These are phyloP conservation scores for Elongisporangium undulatum DNA, from an alignment of 352 stramenopile species.

Conservation along the genomic window DNA sequence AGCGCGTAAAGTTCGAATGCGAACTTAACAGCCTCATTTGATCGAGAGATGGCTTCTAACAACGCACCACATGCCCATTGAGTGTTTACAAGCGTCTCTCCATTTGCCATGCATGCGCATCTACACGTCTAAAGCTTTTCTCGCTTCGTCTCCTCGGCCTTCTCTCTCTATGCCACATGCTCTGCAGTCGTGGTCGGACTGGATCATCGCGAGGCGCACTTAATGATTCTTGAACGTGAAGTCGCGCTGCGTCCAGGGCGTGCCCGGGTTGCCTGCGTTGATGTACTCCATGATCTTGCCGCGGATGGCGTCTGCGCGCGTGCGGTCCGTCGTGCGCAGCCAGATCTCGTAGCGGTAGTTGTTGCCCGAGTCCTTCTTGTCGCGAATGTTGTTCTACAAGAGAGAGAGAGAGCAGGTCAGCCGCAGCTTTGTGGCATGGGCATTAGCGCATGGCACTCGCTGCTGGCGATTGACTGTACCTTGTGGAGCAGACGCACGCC, in stretches of 20 bases:
- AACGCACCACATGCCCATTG: neutral
- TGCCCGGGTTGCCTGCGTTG: conserved; percentile 48
- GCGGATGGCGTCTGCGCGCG: conserved; percentile 70
- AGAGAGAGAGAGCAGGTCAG: neutral
- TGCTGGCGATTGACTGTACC: conserved; percentile 31
- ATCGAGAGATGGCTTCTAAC: neutral
- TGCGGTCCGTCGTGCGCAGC: conserved; percentile 57
- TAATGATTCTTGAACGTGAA: conserved; percentile 86
- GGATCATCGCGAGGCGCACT: neutral
- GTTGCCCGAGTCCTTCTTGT: conserved; percentile 78
- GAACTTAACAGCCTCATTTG: neutral
- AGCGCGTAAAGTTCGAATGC: neutral
- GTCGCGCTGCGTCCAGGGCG: conserved; percentile 49
- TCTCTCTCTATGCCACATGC: neutral
- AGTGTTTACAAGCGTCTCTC: neutral
- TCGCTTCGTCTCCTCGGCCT: too few species aligned
- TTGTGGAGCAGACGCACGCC: conserved; percentile 90
- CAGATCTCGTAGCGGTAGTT: conserved; percentile 87
- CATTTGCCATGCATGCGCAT: neutral
- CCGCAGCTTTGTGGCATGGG: neutral
- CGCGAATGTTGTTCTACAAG: conserved; percentile 66
- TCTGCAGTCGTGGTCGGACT: neutral
- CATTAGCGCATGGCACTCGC: neutral
- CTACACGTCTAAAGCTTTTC: neutral
- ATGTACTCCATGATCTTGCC: conserved; percentile 61